phyloP scores from a whole-genome alignment of 148 eudicot genomes.

The Heliosperma pusillum region DNA sequence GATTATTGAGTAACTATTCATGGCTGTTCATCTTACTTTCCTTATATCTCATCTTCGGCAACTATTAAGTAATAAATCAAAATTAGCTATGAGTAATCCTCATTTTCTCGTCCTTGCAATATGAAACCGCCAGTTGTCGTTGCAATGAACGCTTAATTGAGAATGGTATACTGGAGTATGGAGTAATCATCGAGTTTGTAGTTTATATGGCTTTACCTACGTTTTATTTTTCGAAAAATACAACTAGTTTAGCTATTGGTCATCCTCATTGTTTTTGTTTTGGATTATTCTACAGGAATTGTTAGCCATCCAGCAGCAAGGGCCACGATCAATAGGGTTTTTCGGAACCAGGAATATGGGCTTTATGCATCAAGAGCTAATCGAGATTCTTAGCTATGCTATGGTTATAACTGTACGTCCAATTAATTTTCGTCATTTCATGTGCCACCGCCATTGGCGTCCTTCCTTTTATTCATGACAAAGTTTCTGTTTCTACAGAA shows the following conservation, averaged over 20 bases:
- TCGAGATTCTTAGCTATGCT: constrained; percentile 98
- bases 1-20: background rate
- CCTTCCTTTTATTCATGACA: constrained; percentile 5
- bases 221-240: background rate
- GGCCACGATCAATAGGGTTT: constrained; percentile 92
- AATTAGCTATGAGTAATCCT: background rate
- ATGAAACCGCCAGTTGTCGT: background rate
- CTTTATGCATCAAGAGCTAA: constrained; percentile 99
- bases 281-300: constrained; percentile 53
- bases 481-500: constrained; percentile 44
- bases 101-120: background rate
- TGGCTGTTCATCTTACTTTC: background rate
- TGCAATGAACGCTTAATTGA: background rate
- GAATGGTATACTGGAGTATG: background rate
- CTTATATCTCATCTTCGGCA: background rate
- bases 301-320: constrained; percentile 97
- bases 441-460: background rate
- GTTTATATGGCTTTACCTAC: background rate
- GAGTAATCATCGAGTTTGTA: background rate
- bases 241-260: background rate
- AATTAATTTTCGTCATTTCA: background rate
- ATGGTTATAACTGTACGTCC: constrained; percentile 86
- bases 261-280: background rate
- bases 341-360: constrained; percentile 99
- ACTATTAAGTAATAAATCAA: background rate